A percentile compares a stretch with the other conserved stretches of the same genome.
These are phyloP conservation scores for Heracleum sosnowskyi DNA, from an alignment of 129 eudicot genomes.

Conservation along the genomic window DNA sequence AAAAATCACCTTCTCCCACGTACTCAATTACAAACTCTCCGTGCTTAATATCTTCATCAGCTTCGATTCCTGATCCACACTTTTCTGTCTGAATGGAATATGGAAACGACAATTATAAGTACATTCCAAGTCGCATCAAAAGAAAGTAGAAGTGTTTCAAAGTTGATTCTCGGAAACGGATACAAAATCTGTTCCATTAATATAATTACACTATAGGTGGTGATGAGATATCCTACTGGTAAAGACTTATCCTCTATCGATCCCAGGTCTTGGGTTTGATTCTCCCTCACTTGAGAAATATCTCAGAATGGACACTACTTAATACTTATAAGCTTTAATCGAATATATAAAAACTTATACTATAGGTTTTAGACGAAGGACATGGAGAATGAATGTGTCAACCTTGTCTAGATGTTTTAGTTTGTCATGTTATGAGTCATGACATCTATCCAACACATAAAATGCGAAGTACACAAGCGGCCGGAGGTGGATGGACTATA, in stretches of 20 bases:
- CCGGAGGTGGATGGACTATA: not conserved
- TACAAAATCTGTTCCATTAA: not conserved
- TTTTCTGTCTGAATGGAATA: constrained; percentile 70
- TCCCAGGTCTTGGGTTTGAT: no score
- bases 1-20: constrained; percentile 88
- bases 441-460: not conserved
- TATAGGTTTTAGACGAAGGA: not conserved
- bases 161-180: not conserved
- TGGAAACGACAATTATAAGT: constrained; percentile 8
- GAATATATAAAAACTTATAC: not conserved
- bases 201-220: not conserved
- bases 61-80: constrained; percentile 94
- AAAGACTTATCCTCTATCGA: no score
- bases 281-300: no score
- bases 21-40: constrained; percentile 97
- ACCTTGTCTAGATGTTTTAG: not conserved
- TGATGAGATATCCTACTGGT: no score
- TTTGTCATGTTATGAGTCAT: not conserved
- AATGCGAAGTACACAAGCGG: not conserved
- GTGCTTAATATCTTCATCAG: constrained; percentile 76
- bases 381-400: not conserved
- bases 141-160: not conserved
- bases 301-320: no score
- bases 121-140: not conserved
- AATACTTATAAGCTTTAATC: no score